phyloP scores from a whole-genome alignment of 805 yeast genomes.

The Saturnispora besseyi region DNA sequence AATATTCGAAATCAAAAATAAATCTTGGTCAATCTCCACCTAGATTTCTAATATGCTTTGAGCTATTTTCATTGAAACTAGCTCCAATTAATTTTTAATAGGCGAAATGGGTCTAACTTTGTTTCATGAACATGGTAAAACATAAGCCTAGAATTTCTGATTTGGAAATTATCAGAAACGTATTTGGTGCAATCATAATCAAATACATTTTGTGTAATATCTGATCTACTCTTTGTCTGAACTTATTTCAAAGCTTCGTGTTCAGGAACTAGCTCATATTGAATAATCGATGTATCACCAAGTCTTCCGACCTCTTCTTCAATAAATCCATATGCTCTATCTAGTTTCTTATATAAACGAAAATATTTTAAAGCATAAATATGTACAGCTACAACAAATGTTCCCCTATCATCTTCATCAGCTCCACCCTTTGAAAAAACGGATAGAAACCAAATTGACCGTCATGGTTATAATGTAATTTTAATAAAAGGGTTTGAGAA shows the following conservation, averaged over 20 bases:
- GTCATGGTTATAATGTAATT: slow-evolving; percentile 50
- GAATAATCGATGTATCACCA: slow-evolving; percentile 15
- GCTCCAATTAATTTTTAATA: slow-evolving; percentile 9
- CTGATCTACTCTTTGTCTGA: slow-evolving; percentile 17
- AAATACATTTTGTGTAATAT: slow-evolving; percentile 4
- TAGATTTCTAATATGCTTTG: slow-evolving; percentile 12
- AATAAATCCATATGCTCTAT: slow-evolving; percentile 11
- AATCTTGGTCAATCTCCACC: slow-evolving; percentile 17
- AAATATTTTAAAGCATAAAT: slow-evolving; percentile 40
- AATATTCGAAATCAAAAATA: slow-evolving; percentile 17
- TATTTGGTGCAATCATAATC: slow-evolving; percentile 14
- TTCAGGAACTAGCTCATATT: slow-evolving; percentile 14
- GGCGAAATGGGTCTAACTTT: slow-evolving; percentile 38
- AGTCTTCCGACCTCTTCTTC: slow-evolving; percentile 10
- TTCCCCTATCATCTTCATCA: slow-evolving; percentile 79
- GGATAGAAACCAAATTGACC: slow-evolving; percentile 54
- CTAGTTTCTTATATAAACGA: slow-evolving; percentile 35
- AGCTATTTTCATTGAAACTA: slow-evolving; percentile 10
- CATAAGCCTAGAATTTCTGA: slow-evolving; percentile 15
- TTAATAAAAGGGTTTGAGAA: slow-evolving; percentile 43
- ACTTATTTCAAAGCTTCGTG: background rate
- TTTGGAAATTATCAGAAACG: slow-evolving; percentile 12
- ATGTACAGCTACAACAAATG: slow-evolving; percentile 62
- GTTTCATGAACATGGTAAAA: slow-evolving; percentile 38
- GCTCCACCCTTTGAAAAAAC: slow-evolving; percentile 48